Evolutionary conservation across 805 yeast genomes (phyloP).

Genomic region (Maudiozyma saulgeensis): DNA sequence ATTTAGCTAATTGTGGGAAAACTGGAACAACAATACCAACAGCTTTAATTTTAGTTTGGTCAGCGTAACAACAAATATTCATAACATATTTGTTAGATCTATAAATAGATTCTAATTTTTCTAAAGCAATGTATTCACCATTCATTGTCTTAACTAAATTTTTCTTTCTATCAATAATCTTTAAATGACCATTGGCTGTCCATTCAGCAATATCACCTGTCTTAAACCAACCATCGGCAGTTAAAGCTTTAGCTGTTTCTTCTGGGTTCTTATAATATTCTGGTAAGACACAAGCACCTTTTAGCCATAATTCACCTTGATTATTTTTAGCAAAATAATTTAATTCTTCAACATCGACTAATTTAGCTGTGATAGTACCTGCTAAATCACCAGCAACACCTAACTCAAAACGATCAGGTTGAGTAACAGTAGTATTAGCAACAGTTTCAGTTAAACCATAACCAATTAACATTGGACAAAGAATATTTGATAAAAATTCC

Average conservation of each 20-base stretch:
- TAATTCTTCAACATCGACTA: constrained; percentile 84
- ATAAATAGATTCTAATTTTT: constrained; percentile 84
- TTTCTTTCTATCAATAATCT: constrained; percentile 88
- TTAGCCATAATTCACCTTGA: constrained; percentile 85
- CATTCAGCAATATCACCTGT: constrained; percentile 97
- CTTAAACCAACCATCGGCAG: constrained; percentile 86
- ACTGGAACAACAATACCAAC: constrained; percentile 83
- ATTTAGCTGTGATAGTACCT: constrained; percentile 76
- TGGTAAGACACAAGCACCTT: constrained; percentile 61
- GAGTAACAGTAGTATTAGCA: constrained; percentile 72
- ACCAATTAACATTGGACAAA: constrained; percentile 86
- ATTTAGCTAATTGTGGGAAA: constrained; percentile 49
- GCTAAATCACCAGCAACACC: constrained; percentile 77
- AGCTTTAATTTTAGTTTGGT: constrained; percentile 78
- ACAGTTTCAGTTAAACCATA: constrained; percentile 95
- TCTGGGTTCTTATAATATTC: constrained; percentile 77
- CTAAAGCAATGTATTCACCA: constrained; percentile 97
- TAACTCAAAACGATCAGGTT: constrained; percentile 54
- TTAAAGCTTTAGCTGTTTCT: constrained; percentile 69
- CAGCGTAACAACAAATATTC: constrained; percentile 91
- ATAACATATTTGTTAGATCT: constrained; percentile 69
- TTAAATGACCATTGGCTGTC: constrained; percentile 70
- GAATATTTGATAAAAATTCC: constrained; percentile 59
- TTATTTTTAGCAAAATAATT: constrained; percentile 82
- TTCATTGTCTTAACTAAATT: constrained; percentile 90